A percentile compares a stretch with the other conserved stretches of the same genome.
Evolutionary conservation across 345 rosid genomes (phyloP).

Genomic region (Salix brachista): DNA sequence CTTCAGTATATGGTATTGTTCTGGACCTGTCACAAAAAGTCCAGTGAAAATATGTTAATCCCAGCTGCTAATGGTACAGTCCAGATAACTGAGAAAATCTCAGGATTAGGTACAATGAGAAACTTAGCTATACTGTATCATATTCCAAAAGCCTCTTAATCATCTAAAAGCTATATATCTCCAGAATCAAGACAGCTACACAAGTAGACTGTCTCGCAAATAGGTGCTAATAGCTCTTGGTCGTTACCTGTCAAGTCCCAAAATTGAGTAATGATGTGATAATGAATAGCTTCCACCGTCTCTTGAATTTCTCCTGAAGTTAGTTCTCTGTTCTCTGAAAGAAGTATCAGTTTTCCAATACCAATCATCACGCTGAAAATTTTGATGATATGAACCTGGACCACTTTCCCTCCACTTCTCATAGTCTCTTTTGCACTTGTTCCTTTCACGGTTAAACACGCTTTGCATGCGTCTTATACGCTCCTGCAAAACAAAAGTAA

Average conservation of each 20-base stretch:
- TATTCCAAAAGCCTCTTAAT: not conserved
- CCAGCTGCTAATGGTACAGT: not conserved
- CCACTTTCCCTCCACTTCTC: conserved; percentile 83
- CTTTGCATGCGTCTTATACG: conserved; percentile 97
- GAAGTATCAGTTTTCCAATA: conserved; percentile 84
- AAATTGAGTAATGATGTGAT: conserved; percentile 82
- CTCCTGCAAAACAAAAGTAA: conserved; percentile 45
- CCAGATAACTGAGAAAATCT: not conserved
- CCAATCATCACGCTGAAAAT: conserved; percentile 96
- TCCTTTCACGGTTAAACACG: conserved; percentile 89
- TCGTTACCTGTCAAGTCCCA: conserved; percentile 87
- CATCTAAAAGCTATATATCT: not conserved
- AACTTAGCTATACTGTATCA: not conserved
- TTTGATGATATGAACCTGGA: conserved; percentile 65
- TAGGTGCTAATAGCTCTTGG: not conserved
- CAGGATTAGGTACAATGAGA: too few species aligned
- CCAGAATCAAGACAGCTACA: not conserved
- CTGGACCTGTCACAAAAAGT: conserved; percentile 48
- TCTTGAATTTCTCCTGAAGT: conserved; percentile 54
- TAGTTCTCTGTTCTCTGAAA: conserved; percentile 54
- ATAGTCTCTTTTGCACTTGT: conserved; percentile 58
- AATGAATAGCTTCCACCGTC: conserved; percentile 53
- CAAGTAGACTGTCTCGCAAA: not conserved
- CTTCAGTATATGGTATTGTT: conserved; percentile 70
- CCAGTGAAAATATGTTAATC: not conserved